Percentiles rank a stretch among this genome's conserved stretches.
Conservation (phyloP, 805 yeast genomes). For the Ogataea pilisensis region DNA sequence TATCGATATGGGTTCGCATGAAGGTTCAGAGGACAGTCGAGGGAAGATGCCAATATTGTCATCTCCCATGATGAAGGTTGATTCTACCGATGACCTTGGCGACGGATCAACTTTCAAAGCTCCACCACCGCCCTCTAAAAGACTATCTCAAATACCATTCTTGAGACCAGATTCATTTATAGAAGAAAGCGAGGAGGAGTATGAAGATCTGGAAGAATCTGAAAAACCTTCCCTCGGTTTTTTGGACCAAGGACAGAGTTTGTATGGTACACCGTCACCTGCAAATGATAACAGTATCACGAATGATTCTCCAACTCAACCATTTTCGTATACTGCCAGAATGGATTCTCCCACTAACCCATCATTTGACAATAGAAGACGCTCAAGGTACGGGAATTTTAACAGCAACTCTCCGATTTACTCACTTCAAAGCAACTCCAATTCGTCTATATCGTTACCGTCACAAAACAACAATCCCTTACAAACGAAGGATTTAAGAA, state of each 20-base stretch:
- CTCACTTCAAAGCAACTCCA: slow-evolving; percentile 14
- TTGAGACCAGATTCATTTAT: slow-evolving; percentile 19
- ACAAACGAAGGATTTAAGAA: slow-evolving; percentile 10
- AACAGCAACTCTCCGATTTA: slow-evolving; percentile 11
- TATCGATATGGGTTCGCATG: neutral
- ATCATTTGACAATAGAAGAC: neutral
- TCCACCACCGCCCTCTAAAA: slow-evolving; percentile 1
- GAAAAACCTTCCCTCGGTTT: slow-evolving; percentile 2
- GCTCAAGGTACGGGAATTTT: slow-evolving; percentile 3
- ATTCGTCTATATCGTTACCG: slow-evolving; percentile 7
- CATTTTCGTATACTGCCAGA: neutral
- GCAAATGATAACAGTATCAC: neutral
- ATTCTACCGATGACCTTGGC: neutral
- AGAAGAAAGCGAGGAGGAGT: slow-evolving; percentile 16
- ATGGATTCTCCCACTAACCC: neutral
- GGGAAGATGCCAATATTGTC: neutral
- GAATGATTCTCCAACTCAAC: slow-evolving; percentile 1
- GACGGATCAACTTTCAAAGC: neutral
- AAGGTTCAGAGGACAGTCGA: neutral
- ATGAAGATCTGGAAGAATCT: slow-evolving; percentile 1
- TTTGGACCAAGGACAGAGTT: slow-evolving; percentile 4
- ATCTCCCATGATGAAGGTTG: neutral
- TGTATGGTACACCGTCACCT: slow-evolving; percentile 7
- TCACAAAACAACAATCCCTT: slow-evolving; percentile 2
- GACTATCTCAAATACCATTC: slow-evolving; percentile 9